Evolutionary conservation across 2,329 filamentous ascomycete genomes (phyloP).

Genomic region (Aspergillus fumigatiaffinis): DNA sequence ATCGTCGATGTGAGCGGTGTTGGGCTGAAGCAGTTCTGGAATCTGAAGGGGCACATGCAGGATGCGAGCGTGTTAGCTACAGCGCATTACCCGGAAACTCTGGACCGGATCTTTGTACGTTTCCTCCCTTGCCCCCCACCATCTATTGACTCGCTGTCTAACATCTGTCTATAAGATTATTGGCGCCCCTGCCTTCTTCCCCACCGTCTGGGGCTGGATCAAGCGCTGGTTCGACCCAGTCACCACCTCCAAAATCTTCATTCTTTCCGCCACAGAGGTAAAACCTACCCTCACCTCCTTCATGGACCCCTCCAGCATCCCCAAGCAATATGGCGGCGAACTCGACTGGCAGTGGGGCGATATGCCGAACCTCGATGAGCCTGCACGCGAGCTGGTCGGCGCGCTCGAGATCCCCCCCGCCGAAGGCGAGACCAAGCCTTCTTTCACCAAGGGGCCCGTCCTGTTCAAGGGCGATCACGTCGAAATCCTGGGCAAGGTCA

Average conservation of each 20-base stretch:
- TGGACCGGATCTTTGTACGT: conserved; percentile 71
- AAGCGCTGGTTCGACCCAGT: conserved; percentile 95
- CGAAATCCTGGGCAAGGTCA: conserved; percentile 31
- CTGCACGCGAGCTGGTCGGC: conserved; percentile 31
- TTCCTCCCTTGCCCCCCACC: not conserved
- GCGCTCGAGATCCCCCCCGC: conserved; percentile 25
- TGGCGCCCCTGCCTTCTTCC: conserved; percentile 85
- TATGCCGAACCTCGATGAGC: conserved; percentile 64
- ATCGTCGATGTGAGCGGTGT: conserved; percentile 91
- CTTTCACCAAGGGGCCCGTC: conserved; percentile 33
- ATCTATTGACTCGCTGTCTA: not conserved
- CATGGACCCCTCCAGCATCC: conserved; percentile 78
- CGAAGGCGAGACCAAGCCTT: conserved; percentile 23
- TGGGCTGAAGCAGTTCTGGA: conserved; percentile 92
- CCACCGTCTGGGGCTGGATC: conserved; percentile 86
- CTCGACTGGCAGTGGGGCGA: conserved; percentile 79
- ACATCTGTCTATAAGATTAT: conserved; percentile 57
- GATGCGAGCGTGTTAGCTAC: conserved; percentile 83
- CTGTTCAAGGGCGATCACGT: conserved; percentile 32
- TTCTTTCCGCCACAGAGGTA: conserved; percentile 70
- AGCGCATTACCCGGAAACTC: conserved; percentile 89
- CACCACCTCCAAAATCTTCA: conserved; percentile 94
- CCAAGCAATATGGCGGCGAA: conserved; percentile 82
- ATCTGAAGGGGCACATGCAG: conserved; percentile 90
- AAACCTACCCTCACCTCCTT: conserved; percentile 72